Evolutionary conservation across 2,329 filamentous ascomycete species (phyloP), one percentile per base, ranked within the genome.

Genomic region (Juglanconis oblonga): DNA sequence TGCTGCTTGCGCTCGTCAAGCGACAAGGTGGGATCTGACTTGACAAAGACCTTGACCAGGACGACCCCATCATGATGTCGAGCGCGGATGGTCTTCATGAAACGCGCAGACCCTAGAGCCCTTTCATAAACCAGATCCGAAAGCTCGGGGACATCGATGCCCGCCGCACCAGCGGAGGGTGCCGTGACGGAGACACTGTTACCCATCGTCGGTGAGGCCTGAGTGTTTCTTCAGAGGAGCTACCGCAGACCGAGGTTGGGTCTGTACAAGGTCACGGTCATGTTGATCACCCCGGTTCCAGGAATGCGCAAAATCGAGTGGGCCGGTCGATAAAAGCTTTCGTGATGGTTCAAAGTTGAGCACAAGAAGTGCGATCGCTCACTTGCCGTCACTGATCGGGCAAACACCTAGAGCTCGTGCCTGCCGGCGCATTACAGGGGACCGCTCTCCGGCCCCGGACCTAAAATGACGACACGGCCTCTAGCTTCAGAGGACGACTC

Each of bases 51-150:
- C 77, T 98, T 98, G 71, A 96, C 92, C 58, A 98, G 87, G 17
- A 96, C 93, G 45, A 97, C 81, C 58, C 95, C 94, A 79, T 97
- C 90, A 69, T 90, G 89, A 72, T 96, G 91, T 53, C 92, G 85
- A 31, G 94, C 95, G 65, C 94, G 87, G 65, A 98, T 93, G 65
- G 91, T 95, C 76, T 98, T 97, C 88, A 99, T 95, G 70, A 99
- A 97, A 42, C 95, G 87, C 31, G 92, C 92, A 66, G 90, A 92
- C 52, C 94, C 94, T 70, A 99, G 86, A 40, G 92, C 92, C 75
- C 90, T 92, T 76, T 99, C 95, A 77, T 97, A 97, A 42, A 89
- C 87, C 61, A 98, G 79, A 71, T 98, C 95, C 48, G 90, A 85
- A 47, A 99, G 85, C 79, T 99, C 94, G 44, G 93, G 90, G 33